Evolutionary conservation across 345 rosid genomes (phyloP), one percentile per base, ranked within the genome.

Genomic region (Arabis hirsuta): DNA sequence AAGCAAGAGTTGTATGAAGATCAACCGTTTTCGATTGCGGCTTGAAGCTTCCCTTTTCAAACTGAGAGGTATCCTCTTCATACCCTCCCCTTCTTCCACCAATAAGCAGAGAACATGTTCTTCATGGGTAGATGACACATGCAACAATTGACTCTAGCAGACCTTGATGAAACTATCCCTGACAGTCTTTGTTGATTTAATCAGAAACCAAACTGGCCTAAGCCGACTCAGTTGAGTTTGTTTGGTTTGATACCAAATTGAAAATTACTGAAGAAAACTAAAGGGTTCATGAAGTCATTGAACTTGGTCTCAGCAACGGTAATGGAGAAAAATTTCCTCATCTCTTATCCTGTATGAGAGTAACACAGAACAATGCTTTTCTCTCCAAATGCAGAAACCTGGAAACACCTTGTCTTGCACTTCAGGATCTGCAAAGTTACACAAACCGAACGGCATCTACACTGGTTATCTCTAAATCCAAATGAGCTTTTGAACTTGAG

Each of bases 391-490:
- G 55, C 45, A 16, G 16, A 16, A 65, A 29, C 71, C 79, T 24
- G 76, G 73, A 39, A 79, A 59, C 31, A 34, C 5, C 34, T 26
- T 57, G 61, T 78, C 67, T 57, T 59, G 56, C 63, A 27, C 20
- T 58, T 62, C n/a, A 47, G 52, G 57, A 55, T 65, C 78, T 73
- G 44, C 45, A 53, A 50, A 57, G 54, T 22, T 22, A 9, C 39
- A 12, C 14, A 63, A 24, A 64, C 34, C 6, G 2, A 67, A 22
- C 7, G n/a, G 2, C 58, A 48, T 24, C 26, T 34, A 2, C 4
- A 59, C 39, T 24, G 42, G 46, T 51, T 32, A 7, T 16, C 16
- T 36, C 39, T 7, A 36, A 36, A 7, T 27, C 26, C 7, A 65
- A 9, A 6, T 20, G 44, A 59, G 14, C 4, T 0, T 19, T 14